These are phyloP conservation scores for Trifolium fragiferum DNA, from an alignment of 306 rosid species.

Conservation along the genomic window DNA sequence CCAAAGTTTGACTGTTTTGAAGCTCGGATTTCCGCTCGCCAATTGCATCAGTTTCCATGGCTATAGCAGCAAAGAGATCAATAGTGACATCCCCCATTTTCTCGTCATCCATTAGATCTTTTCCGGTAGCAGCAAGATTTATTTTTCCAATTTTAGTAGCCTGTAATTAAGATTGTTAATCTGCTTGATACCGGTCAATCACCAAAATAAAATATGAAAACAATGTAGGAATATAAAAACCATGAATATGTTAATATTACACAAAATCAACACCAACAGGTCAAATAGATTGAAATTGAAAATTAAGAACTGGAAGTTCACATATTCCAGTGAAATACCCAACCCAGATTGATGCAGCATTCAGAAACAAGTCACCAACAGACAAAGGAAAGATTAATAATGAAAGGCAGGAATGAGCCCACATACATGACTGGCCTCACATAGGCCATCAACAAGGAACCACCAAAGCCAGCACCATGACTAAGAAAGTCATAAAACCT, in stretches of 20 bases:
- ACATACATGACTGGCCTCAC: neutral
- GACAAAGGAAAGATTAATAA: neutral
- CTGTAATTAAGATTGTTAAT: conserved; percentile 53
- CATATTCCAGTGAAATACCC: conserved; percentile 12
- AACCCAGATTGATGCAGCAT: conserved; percentile 4
- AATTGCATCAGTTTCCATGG: conserved; percentile 78
- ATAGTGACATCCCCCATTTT: conserved; percentile 88
- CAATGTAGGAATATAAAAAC: neutral
- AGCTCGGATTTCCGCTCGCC: conserved; percentile 78
- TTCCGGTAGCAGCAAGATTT: neutral
- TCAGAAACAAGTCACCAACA: conserved; percentile 12
- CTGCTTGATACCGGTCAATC: conserved; percentile 11
- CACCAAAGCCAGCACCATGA: conserved; percentile 22
- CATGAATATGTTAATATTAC: neutral
- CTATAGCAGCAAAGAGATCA: conserved; percentile 84
- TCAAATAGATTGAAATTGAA: conserved; percentile 18
- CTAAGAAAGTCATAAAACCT: neutral
- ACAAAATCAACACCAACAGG: conserved; percentile 26
- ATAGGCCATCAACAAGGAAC: conserved; percentile 10
- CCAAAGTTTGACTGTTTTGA: conserved; percentile 85
- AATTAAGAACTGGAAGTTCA: conserved; percentile 10
- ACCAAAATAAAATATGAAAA: conserved; percentile 24
- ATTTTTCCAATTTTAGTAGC: conserved; percentile 7
- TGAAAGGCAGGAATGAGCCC: neutral
- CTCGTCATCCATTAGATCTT: conserved; percentile 96